A percentile compares a stretch with the other conserved stretches of the same genome.
phyloP scores from a whole-genome alignment of 345 rosid genomes.

The Citrus unshiu region DNA sequence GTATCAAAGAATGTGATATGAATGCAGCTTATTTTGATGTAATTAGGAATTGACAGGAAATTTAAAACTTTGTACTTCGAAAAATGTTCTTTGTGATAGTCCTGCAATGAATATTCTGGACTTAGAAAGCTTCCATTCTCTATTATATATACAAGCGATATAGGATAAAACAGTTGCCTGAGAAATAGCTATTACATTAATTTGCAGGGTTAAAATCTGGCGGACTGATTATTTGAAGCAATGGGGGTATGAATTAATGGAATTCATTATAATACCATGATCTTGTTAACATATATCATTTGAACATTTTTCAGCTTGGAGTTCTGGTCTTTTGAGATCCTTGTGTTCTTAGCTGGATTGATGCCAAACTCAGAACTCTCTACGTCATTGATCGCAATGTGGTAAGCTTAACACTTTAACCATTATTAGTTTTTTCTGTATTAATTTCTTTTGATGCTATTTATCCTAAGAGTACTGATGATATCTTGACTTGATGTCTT shows the following conservation, averaged over 20 bases:
- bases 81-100: not conserved
- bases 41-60: not conserved
- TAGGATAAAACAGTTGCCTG: not conserved
- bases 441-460: not conserved
- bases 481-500: not conserved
- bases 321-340: constrained; percentile 77
- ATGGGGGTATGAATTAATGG: not conserved
- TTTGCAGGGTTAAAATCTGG: not conserved
- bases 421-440: too few relatives aligned
- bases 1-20: not conserved
- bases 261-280: not conserved
- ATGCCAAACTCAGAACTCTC: constrained; percentile 55
- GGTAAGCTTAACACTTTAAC: constrained; percentile 29
- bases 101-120: not conserved
- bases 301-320: constrained; percentile 46
- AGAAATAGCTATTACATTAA: not conserved
- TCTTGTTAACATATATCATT: not conserved
- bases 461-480: not conserved
- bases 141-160: not conserved
- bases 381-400: constrained; percentile 70
- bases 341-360: constrained; percentile 69
- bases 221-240: not conserved
- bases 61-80: not conserved
- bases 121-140: not conserved
- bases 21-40: not conserved